A percentile compares a stretch with the other conserved stretches of the same genome.
phyloP scores from a whole-genome alignment of 306 rosid species.

The Geum urbanum region DNA sequence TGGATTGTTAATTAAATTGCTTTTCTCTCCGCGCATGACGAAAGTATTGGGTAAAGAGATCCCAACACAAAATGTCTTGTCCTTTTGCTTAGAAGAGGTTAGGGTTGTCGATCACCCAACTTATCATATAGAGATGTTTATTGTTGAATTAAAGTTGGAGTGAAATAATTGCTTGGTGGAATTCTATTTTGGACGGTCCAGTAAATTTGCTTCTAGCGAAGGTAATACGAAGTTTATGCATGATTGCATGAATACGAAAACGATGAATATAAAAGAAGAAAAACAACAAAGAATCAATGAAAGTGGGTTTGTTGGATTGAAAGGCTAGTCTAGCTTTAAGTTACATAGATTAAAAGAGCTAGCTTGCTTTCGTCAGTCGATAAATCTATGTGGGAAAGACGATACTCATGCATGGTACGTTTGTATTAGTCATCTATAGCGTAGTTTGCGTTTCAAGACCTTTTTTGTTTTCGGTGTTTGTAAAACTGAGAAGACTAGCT shows the following conservation, averaged over 20 bases:
- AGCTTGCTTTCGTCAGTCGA: background rate
- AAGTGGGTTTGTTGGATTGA: conserved; percentile 1
- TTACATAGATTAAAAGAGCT: background rate
- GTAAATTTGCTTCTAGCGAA: conserved; percentile 32
- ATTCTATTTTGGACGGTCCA: conserved; percentile 17
- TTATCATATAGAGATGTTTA: background rate
- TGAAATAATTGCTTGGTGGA: conserved; percentile 18
- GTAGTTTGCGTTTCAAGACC: too few species aligned
- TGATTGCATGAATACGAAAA: background rate
- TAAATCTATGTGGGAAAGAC: background rate
- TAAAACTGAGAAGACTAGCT: too few species aligned
- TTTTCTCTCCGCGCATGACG: conserved; percentile 13
- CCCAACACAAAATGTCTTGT: conserved; percentile 10
- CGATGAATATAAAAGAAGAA: too few species aligned
- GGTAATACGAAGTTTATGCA: conserved; percentile 18
- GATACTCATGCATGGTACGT: too few species aligned
- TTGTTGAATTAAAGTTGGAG: background rate
- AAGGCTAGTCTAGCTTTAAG: background rate
- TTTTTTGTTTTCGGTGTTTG: too few species aligned
- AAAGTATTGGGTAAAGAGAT: conserved; percentile 14
- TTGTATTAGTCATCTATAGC: too few species aligned
- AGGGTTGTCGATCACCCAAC: conserved; percentile 3
- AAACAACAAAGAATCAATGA: background rate
- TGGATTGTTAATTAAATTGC: background rate
- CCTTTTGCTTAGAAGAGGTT: conserved; percentile 1